phyloP scores from a whole-genome alignment of 2,329 filamentous ascomycete species.

The Cladophialophora chaetospira region DNA sequence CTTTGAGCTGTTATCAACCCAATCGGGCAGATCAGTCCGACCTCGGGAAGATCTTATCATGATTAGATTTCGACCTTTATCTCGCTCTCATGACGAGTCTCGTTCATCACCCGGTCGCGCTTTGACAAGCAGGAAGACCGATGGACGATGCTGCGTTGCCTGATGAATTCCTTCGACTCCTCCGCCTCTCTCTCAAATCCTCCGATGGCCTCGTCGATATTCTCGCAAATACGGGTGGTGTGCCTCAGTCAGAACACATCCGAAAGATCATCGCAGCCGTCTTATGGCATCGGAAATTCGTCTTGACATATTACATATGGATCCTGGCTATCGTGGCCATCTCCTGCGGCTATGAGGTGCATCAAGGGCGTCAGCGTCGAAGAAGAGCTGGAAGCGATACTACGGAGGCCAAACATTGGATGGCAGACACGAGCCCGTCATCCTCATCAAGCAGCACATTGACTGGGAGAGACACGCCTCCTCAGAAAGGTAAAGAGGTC shows the following conservation, averaged over 20 bases:
- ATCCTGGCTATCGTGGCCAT: conserved; percentile 14
- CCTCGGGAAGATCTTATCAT: conserved; percentile 14
- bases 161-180: conserved; percentile 4
- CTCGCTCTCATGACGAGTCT: neutral
- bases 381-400: neutral
- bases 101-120: neutral
- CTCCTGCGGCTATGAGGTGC: neutral
- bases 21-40: too few species aligned
- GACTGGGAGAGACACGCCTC: conserved; percentile 23
- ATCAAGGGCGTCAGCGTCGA: neutral
- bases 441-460: conserved; percentile 32
- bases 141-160: conserved; percentile 8
- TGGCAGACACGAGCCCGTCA: neutral
- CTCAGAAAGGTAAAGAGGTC: conserved; percentile 16
- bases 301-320: conserved; percentile 28
- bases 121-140: neutral
- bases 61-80: conserved; percentile 5
- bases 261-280: conserved; percentile 26
- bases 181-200: conserved; percentile 2
- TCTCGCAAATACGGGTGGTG: conserved; percentile 14
- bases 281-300: conserved; percentile 29
- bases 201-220: conserved; percentile 11
- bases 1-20: too few species aligned
- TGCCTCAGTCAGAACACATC: conserved; percentile 14
- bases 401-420: neutral